These are phyloP conservation scores for Leccinum huronense DNA, from an alignment of 1,284 basidiomycete genomes.

Conservation along the genomic window DNA sequence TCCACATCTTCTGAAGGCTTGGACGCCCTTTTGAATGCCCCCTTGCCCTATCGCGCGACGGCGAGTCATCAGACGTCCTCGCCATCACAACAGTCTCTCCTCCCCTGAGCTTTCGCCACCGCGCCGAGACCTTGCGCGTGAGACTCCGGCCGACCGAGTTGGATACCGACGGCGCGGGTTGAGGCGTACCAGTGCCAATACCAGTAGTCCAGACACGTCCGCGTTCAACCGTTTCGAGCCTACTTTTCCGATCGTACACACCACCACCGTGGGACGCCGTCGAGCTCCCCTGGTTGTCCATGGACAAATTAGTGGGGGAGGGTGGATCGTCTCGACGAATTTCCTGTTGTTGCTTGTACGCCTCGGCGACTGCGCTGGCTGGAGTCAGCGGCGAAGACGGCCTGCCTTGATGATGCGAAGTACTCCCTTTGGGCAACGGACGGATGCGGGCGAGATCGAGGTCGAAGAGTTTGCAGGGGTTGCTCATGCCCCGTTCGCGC, in stretches of 20 bases:
- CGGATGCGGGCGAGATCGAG: not conserved
- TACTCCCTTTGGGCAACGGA: slow-evolving; percentile 2
- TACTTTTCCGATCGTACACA: slow-evolving; percentile 16
- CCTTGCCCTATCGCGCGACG: not conserved
- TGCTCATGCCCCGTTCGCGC: slow-evolving; percentile 19
- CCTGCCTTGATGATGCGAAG: not conserved
- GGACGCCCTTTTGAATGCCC: slow-evolving; percentile 28
- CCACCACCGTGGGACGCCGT: slow-evolving; percentile 1
- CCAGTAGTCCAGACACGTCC: not conserved
- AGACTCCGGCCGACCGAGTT: slow-evolving; percentile 18
- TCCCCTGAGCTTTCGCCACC: slow-evolving; percentile 39
- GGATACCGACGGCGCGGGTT: slow-evolving; percentile 10
- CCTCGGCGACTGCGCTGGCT: slow-evolving; percentile 53
- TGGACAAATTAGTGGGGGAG: slow-evolving; percentile 12
- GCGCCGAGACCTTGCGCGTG: slow-evolving; percentile 41
- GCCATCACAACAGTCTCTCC: slow-evolving; percentile 6
- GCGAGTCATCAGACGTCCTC: slow-evolving; percentile 20
- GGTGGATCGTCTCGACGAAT: slow-evolving; percentile 23
- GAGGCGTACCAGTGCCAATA: not conserved
- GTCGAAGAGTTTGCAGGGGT: slow-evolving; percentile 3
- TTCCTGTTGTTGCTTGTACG: slow-evolving; percentile 54
- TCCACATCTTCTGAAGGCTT: slow-evolving; percentile 38
- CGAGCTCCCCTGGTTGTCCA: slow-evolving; percentile 14
- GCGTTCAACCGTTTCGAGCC: slow-evolving; percentile 10
- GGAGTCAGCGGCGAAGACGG: slow-evolving; percentile 44